Evolutionary conservation across 495 filamentous ascomycete species (phyloP).

Genomic region (Xylaria acuta): DNA sequence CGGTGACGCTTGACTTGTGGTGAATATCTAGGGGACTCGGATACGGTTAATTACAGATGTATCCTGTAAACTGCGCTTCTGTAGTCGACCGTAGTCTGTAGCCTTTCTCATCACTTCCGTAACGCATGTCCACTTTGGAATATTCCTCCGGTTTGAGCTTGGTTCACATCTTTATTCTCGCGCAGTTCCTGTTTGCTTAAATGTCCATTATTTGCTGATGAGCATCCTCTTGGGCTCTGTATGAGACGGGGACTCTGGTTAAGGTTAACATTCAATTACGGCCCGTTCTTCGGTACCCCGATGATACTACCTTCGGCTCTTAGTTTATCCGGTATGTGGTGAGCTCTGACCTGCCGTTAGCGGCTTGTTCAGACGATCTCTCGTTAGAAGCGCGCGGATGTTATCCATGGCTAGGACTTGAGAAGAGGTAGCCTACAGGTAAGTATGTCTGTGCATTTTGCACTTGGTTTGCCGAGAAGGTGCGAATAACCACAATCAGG

Average conservation of each 20-base stretch:
- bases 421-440: neutral
- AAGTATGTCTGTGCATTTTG: neutral
- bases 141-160: too few relatives aligned
- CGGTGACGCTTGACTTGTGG: neutral
- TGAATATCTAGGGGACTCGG: neutral
- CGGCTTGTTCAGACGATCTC: neutral
- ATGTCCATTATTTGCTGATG: neutral
- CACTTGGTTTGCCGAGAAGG: neutral
- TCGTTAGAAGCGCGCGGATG: neutral
- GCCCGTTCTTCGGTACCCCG: neutral
- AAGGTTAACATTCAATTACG: neutral
- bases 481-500: constrained; percentile 2
- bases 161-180: too few relatives aligned
- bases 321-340: neutral
- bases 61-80: neutral
- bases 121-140: neutral
- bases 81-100: neutral
- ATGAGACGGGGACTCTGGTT: neutral
- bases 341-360: neutral
- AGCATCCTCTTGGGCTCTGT: neutral
- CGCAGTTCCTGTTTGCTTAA: too few relatives aligned
- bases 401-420: neutral
- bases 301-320: neutral
- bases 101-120: neutral
- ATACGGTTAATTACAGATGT: neutral